Percentiles rank a stretch among this genome's conserved stretches.
phyloP scores from a whole-genome alignment of 768 basidiomycete genomes.

The Sarcodon sp. region DNA sequence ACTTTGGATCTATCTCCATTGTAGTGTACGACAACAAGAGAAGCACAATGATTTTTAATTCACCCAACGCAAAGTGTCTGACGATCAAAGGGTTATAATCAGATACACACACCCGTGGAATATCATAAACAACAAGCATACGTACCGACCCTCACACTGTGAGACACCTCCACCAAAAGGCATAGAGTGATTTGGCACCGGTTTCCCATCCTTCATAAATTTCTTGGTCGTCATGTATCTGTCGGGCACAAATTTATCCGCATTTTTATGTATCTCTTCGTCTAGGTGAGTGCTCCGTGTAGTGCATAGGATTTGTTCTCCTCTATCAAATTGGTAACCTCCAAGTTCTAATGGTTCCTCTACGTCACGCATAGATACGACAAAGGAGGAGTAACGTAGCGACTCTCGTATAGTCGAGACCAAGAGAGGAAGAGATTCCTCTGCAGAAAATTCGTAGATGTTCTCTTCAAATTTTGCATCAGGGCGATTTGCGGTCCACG shows the following conservation, averaged over 20 bases:
- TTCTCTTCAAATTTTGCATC: slow-evolving; percentile 1
- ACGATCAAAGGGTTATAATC: neutral
- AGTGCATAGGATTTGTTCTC: neutral
- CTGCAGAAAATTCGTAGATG: neutral
- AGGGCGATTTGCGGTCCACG: slow-evolving; percentile 3
- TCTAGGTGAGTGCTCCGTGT: neutral
- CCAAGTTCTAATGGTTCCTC: neutral
- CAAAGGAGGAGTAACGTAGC: slow-evolving; percentile 3
- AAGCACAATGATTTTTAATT: neutral
- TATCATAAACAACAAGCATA: neutral
- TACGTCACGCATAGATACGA: neutral
- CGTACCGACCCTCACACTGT: slow-evolving; percentile 7
- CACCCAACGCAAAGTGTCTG: neutral
- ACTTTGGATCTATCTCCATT: neutral
- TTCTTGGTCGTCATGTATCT: neutral
- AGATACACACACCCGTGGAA: slow-evolving; percentile 12
- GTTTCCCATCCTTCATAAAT: neutral
- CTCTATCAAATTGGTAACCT: neutral
- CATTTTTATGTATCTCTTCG: slow-evolving; percentile 8
- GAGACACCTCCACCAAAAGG: slow-evolving; percentile 9
- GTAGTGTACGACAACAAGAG: neutral
- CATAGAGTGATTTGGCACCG: neutral
- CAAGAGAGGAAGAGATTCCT: neutral
- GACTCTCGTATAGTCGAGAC: slow-evolving; percentile 10
- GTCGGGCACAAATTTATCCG: neutral